phyloP scores from a whole-genome alignment of 768 basidiomycete species.

The Boletus patriciae region DNA sequence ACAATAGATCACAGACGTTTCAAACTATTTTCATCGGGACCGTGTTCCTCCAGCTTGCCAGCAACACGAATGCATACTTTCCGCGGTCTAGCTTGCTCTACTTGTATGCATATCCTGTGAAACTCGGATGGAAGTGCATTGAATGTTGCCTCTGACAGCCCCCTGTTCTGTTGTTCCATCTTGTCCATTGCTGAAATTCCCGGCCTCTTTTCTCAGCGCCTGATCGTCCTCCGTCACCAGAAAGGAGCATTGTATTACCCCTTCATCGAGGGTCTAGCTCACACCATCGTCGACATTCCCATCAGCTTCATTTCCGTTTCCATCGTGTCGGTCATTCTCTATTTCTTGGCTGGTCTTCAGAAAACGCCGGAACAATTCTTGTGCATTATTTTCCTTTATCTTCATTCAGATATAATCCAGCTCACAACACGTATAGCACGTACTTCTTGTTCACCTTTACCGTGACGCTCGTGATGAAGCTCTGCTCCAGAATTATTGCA shows the following conservation, averaged over 20 bases:
- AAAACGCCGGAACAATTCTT: slow-evolving; percentile 17
- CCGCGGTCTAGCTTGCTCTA: slow-evolving; percentile 78
- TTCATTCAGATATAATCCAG: slow-evolving; percentile 15
- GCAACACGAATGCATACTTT: slow-evolving; percentile 33
- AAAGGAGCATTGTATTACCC: slow-evolving; percentile 49
- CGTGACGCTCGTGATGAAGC: slow-evolving; percentile 65
- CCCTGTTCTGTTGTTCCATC: slow-evolving; percentile 50
- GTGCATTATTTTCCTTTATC: slow-evolving; percentile 4
- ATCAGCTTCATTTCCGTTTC: slow-evolving; percentile 30
- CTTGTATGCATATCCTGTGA: slow-evolving; percentile 47
- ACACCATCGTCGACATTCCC: slow-evolving; percentile 47
- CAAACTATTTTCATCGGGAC: slow-evolving; percentile 30
- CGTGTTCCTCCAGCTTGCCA: slow-evolving; percentile 42
- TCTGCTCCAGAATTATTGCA: slow-evolving; percentile 68
- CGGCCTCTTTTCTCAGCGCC: slow-evolving; percentile 43
- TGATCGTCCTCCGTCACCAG: slow-evolving; percentile 44
- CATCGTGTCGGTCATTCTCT: slow-evolving; percentile 13
- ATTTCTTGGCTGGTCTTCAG: slow-evolving; percentile 24
- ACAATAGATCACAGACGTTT: slow-evolving; percentile 36
- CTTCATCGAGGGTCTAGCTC: slow-evolving; percentile 45
- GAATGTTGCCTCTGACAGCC: slow-evolving; percentile 35
- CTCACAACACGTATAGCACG: slow-evolving; percentile 47
- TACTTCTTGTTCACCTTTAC: slow-evolving; percentile 54
- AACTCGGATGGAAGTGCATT: background rate
- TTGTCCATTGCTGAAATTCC: slow-evolving; percentile 56